Evolutionary conservation across 116 monocot species (phyloP).

Genomic region (Papilionanthe hybrid): DNA sequence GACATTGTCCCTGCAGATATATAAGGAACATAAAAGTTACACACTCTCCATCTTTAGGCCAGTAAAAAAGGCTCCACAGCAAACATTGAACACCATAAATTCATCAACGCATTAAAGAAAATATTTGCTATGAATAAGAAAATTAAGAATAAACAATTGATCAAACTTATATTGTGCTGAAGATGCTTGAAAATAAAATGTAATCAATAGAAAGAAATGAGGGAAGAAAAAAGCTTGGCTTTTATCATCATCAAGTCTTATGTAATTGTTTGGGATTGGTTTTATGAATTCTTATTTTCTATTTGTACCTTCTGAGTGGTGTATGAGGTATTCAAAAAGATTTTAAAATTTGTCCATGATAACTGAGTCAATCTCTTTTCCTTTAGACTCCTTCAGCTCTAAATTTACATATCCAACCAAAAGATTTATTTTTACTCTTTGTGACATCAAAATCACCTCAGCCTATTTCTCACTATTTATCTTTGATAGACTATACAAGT

Average conservation of each 20-base stretch:
- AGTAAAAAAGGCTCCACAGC: neutral
- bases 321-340: neutral
- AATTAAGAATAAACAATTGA: neutral
- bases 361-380: neutral
- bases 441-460: neutral
- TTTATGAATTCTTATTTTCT: neutral
- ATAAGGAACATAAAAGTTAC: neutral
- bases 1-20: slow-evolving; percentile 59
- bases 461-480: neutral
- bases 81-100: neutral
- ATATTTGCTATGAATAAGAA: neutral
- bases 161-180: neutral
- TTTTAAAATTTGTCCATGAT: neutral
- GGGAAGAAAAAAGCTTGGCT: neutral
- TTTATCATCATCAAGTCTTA: neutral
- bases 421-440: neutral
- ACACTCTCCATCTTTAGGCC: neutral
- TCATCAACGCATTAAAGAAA: neutral
- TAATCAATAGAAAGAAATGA: neutral
- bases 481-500: neutral
- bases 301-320: neutral
- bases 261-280: neutral
- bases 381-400: neutral
- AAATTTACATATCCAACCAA: neutral
- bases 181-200: neutral